A percentile compares a stretch with the other conserved stretches of the same genome.
phyloP scores from a whole-genome alignment of 106 monocot genomes.

The Xerophyta viscosa region DNA sequence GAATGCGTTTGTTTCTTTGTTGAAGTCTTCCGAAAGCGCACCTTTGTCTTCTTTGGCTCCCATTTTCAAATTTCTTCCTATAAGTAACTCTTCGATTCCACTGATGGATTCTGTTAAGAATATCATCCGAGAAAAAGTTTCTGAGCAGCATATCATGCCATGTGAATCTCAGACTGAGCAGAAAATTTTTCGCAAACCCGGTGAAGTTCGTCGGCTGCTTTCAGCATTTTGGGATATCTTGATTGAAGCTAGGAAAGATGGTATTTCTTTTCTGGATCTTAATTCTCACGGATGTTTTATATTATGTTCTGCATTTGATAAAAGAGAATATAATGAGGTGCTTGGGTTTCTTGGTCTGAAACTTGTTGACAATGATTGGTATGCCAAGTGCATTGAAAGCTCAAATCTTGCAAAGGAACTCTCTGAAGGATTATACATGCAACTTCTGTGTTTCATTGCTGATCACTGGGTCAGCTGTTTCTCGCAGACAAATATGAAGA shows the following conservation, averaged over 20 bases:
- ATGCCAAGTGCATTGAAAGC: constrained; percentile 31
- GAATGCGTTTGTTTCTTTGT: constrained; percentile 20
- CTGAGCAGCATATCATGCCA: constrained; percentile 28
- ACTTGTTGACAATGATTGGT: constrained; percentile 23
- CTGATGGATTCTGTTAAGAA: constrained; percentile 20
- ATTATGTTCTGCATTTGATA: constrained; percentile 28
- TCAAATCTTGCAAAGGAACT: constrained; percentile 21
- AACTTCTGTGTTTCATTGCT: constrained; percentile 26
- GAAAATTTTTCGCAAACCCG: constrained; percentile 29
- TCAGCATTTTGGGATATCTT: constrained; percentile 31
- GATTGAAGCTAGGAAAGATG: constrained; percentile 3
- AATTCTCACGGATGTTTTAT: constrained; percentile 24
- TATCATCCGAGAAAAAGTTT: constrained; percentile 22
- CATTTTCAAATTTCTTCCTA: constrained; percentile 35
- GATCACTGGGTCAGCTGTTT: constrained; percentile 10
- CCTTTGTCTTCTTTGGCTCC: constrained; percentile 16
- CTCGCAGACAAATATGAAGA: constrained; percentile 2
- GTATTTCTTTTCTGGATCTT: constrained; percentile 18
- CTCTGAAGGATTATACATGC: constrained; percentile 24
- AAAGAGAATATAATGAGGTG: constrained; percentile 10
- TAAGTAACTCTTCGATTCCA: constrained; percentile 12
- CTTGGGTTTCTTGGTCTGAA: constrained; percentile 22
- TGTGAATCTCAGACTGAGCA: constrained; percentile 19
- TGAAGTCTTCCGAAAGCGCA: constrained; percentile 18
- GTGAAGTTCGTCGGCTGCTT: constrained; percentile 14